Evolutionary conservation across 139 green algal species (phyloP), one percentile per base, ranked within the genome.

Genomic region (Asterochloris sp.): DNA sequence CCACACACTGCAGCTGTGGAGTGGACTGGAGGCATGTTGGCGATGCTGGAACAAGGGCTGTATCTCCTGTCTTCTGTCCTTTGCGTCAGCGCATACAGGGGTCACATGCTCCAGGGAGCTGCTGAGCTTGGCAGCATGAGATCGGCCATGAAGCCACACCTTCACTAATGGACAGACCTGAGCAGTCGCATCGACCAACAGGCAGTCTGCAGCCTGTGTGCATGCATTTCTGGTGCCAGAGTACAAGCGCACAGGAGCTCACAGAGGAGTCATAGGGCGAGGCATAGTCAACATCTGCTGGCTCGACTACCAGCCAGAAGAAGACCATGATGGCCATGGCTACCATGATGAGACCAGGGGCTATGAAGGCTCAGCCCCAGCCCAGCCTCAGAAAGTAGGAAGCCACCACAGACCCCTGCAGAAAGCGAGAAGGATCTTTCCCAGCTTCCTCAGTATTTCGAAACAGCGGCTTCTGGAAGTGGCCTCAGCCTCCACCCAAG

Each of bases 341-440:
- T 19, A 79, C 68, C 38, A 92, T 89, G 28, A 86, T 60, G 14
- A 82, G 27, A 12, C 90, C 96, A 9, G 94, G 96, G 28, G 98
- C 64, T 10, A 98, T 64, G 78, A 99, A 98, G 12, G 92, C 91
- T 86, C 91, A 98, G 61, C 96, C 96, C 96, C 96, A 99, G 79
- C 95, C 95, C 78, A 88, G 92, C 38, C 81, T 64, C 76, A 96
- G 91, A 75, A 89, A 86, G 6, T 74, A 87, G 14, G 95, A 92
- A 10, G 96, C 90, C 10, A 98, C 81, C 0, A 98, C 85, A 47
- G 93, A 94, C 21, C 96, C 96, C 15, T 95, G 73, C 81, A 73
- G 38, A 54, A 54, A 54, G 38, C 38, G 38, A 54, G 4, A 10
- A 6, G 38, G 38, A 54, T 54, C 38, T 54, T 54, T 54, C 38